phyloP scores from a whole-genome alignment of 2,329 filamentous ascomycete species.

The Beauveria rudraprayagi region DNA sequence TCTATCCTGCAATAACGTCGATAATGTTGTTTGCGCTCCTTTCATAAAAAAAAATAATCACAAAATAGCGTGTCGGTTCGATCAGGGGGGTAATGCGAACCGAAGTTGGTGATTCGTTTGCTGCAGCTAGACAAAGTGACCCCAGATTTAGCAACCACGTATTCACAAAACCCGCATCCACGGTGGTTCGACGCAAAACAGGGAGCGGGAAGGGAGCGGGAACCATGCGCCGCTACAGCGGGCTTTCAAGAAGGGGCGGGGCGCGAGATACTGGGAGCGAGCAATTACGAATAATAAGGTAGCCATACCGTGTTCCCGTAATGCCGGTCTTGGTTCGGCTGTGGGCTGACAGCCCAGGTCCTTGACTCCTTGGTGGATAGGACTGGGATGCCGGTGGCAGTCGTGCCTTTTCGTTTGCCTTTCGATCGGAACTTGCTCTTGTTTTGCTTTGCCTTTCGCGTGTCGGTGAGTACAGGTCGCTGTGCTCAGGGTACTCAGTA shows the following conservation, averaged over 20 bases:
- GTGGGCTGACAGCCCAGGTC: too few species aligned
- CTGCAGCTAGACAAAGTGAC: constrained; percentile 9
- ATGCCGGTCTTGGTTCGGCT: neutral
- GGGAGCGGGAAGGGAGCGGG: constrained; percentile 6
- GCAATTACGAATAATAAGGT: neutral
- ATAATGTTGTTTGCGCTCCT: neutral
- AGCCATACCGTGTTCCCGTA: neutral
- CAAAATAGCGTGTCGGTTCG: neutral
- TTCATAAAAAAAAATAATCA: neutral
- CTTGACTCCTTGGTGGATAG: neutral
- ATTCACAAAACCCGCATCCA: neutral
- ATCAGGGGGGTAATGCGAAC: neutral
- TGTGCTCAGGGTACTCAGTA: neutral
- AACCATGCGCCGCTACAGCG: constrained; percentile 6
- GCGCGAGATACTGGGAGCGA: neutral
- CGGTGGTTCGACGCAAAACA: constrained; percentile 3
- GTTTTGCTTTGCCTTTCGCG: neutral
- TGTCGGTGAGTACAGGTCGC: neutral
- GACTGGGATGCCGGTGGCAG: neutral
- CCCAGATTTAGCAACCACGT: neutral
- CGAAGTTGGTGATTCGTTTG: constrained; percentile 5
- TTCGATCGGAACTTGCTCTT: neutral
- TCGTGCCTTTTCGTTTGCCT: neutral
- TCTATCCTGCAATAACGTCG: constrained; percentile 1
- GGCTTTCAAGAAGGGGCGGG: neutral